Conservation (phyloP, 805 yeast species). For the Yamadazyma endophytica region DNA sequence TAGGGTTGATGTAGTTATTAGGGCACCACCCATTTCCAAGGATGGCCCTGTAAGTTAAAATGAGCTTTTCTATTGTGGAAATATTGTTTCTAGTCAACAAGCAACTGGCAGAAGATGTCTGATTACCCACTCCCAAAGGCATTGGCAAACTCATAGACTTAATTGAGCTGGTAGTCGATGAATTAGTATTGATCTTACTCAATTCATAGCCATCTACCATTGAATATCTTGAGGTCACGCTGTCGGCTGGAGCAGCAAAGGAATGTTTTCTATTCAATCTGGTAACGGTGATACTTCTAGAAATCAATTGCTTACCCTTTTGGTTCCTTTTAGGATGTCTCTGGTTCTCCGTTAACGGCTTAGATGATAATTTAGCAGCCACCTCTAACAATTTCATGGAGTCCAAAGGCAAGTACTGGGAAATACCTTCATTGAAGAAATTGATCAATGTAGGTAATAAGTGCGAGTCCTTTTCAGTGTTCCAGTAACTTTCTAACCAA, state of each 20-base stretch:
- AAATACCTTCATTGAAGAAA: constrained; percentile 75
- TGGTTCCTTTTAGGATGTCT: constrained; percentile 7
- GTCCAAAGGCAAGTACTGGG: constrained; percentile 59
- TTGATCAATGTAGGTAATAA: constrained; percentile 68
- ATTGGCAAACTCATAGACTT: constrained; percentile 38
- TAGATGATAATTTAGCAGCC: constrained; percentile 56
- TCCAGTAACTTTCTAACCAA: constrained; percentile 94
- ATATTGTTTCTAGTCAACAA: constrained; percentile 37
- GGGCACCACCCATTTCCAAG: constrained; percentile 47
- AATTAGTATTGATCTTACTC: constrained; percentile 46
- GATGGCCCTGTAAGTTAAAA: constrained; percentile 50
- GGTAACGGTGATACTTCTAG: constrained; percentile 43
- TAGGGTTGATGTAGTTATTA: constrained; percentile 22
- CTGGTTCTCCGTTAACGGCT: constrained; percentile 45
- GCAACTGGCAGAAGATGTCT: constrained; percentile 35
- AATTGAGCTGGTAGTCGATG: constrained; percentile 37
- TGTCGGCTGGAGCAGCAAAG: constrained; percentile 9
- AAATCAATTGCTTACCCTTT: constrained; percentile 43
- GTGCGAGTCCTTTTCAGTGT: constrained; percentile 53
- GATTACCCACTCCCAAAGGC: constrained; percentile 42
- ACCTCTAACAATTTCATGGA: constrained; percentile 57
- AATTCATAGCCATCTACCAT: constrained; percentile 58
- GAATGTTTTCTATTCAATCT: constrained; percentile 32
- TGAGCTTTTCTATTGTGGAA: constrained; percentile 45
- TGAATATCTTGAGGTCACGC: constrained; percentile 31